Conservation (phyloP, 1,139 yeast species). For the Candida sanyaensis region DNA sequence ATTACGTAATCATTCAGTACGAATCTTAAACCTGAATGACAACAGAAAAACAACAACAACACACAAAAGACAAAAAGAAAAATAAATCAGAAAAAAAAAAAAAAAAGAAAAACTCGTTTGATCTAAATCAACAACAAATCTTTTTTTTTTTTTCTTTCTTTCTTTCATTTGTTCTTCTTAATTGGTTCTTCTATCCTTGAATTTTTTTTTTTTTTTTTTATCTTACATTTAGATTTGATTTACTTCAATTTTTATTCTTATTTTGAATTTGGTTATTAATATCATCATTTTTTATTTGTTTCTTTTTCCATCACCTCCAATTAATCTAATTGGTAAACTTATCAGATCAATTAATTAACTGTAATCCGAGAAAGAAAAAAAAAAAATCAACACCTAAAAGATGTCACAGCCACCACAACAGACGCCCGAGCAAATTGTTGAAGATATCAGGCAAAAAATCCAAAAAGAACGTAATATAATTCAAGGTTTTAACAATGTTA, state of each 20-base stretch:
- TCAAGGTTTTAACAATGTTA: conserved; percentile 80
- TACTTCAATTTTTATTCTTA: neutral
- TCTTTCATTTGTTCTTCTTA: neutral
- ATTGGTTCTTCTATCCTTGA: neutral
- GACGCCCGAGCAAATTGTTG: conserved; percentile 33
- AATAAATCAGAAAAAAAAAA: neutral
- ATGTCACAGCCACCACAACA: conserved; percentile 7
- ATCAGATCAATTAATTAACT: neutral
- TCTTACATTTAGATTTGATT: neutral
- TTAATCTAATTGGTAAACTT: neutral
- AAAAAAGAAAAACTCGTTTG: conserved; percentile 3
- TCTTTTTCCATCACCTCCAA: no score
- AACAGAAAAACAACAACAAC: neutral
- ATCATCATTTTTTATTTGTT: no score
- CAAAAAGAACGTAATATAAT: conserved; percentile 87
- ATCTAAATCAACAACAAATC: neutral
- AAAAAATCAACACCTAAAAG: neutral
- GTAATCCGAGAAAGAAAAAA: no score
- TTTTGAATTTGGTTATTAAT: neutral
- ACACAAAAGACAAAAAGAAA: neutral
- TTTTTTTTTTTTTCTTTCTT: neutral
- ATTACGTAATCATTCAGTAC: neutral
- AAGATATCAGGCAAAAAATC: conserved; percentile 78
- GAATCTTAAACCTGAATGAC: no score
- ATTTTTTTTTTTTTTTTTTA: neutral